phyloP scores from a whole-genome alignment of 1,139 yeast species.

The Arxiozyma heterogenica region DNA sequence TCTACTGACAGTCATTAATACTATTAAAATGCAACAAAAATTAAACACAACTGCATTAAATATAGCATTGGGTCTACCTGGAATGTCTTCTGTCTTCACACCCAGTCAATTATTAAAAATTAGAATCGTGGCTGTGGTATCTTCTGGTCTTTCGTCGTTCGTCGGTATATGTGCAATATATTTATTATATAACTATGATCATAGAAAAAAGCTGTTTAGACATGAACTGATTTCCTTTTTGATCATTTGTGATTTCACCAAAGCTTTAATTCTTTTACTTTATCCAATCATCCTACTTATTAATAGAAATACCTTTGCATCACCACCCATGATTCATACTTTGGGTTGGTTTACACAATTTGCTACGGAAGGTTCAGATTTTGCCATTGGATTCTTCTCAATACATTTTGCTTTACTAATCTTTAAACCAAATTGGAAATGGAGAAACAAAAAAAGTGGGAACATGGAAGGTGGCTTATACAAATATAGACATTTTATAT shows the following conservation, averaged over 20 bases:
- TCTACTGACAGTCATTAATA: not conserved
- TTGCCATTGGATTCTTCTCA: constrained; percentile 77
- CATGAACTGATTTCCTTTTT: constrained; percentile 65
- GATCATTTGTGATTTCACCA: constrained; percentile 61
- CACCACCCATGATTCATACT: constrained; percentile 53
- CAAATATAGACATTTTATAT: constrained; percentile 49
- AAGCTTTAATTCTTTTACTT: constrained; percentile 59
- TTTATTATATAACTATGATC: constrained; percentile 51
- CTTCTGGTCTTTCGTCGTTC: constrained; percentile 50
- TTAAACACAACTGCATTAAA: constrained; percentile 28
- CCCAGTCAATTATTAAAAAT: constrained; percentile 25
- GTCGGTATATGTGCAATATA: constrained; percentile 49
- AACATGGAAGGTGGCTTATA: constrained; percentile 70
- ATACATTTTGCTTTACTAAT: constrained; percentile 71
- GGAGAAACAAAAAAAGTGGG: constrained; percentile 34
- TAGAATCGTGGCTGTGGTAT: constrained; percentile 46
- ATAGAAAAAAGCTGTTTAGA: constrained; percentile 52
- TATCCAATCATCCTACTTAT: constrained; percentile 51
- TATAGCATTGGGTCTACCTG: constrained; percentile 28
- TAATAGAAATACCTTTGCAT: constrained; percentile 42
- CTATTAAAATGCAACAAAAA: not conserved
- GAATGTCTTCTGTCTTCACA: constrained; percentile 26
- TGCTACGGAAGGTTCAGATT: constrained; percentile 79
- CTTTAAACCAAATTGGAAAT: constrained; percentile 50
- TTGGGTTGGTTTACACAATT: constrained; percentile 81